These are phyloP conservation scores for Claviceps citrina DNA, from an alignment of 2,329 filamentous ascomycete genomes.

Conservation along the genomic window DNA sequence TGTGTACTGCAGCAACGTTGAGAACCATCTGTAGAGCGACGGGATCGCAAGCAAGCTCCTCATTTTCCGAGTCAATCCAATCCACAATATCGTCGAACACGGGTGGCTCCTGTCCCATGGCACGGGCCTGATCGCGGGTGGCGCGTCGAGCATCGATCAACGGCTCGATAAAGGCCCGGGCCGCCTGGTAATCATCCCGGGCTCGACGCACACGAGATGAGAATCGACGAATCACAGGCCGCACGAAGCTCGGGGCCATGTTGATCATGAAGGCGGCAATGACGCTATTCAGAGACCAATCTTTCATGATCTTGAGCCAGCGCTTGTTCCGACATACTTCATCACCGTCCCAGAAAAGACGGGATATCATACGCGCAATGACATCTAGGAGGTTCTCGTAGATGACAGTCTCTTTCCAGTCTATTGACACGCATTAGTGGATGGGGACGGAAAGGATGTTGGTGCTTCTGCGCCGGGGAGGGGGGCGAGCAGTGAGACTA, in stretches of 20 bases:
- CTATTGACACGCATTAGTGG: not conserved
- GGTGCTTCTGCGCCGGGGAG: too few relatives aligned
- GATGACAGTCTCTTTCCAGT: slow-evolving; percentile 5
- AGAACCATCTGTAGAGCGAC: slow-evolving; percentile 8
- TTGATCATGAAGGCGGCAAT: slow-evolving; percentile 7
- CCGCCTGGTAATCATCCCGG: slow-evolving; percentile 5
- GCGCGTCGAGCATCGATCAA: slow-evolving; percentile 5
- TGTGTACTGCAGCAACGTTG: slow-evolving; percentile 7
- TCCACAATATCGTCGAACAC: slow-evolving; percentile 7
- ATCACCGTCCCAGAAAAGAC: slow-evolving; percentile 7
- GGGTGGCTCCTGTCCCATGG: not conserved
- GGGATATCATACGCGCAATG: slow-evolving; percentile 7
- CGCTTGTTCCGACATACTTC: slow-evolving; percentile 6
- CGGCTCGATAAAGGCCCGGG: slow-evolving; percentile 6
- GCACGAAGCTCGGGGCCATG: slow-evolving; percentile 5
- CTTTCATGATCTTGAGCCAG: slow-evolving; percentile 6
- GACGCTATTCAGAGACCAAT: slow-evolving; percentile 7
- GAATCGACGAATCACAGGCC: slow-evolving; percentile 5
- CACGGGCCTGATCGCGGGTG: slow-evolving; percentile 1
- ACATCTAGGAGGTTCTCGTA: slow-evolving; percentile 4
- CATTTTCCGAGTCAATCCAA: slow-evolving; percentile 7
- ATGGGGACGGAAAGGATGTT: too few relatives aligned
- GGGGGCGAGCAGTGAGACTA: not conserved
- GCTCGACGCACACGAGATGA: slow-evolving; percentile 4
- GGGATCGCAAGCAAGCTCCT: slow-evolving; percentile 6